phyloP scores from a whole-genome alignment of 2,329 filamentous ascomycete genomes.

The Zymoseptoria brevis region DNA sequence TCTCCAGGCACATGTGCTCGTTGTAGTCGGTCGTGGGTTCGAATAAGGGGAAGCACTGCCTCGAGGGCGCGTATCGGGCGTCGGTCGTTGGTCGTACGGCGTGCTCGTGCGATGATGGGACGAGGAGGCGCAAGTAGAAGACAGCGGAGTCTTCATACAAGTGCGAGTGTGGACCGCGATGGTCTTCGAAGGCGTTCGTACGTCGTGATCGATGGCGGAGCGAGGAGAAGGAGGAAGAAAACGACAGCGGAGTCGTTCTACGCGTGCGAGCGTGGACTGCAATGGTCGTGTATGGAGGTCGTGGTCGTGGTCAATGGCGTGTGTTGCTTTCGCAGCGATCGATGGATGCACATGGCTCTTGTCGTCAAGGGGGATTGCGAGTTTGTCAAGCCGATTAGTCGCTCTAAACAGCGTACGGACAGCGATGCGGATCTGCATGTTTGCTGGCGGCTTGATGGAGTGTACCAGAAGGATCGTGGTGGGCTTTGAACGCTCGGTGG shows the following conservation, averaged over 20 bases:
- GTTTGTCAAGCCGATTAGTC: neutral
- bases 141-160: too few relatives aligned
- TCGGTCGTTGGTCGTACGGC: too few relatives aligned
- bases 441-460: too few relatives aligned
- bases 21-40: neutral
- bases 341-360: neutral
- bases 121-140: neutral
- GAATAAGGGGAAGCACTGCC: neutral
- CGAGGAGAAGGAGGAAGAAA: neutral
- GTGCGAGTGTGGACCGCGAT: neutral
- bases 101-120: neutral
- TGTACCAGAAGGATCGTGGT: too few relatives aligned
- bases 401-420: too few relatives aligned
- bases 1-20: neutral
- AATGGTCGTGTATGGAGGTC: neutral
- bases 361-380: neutral
- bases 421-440: too few relatives aligned
- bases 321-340: neutral
- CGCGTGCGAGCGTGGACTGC: neutral
- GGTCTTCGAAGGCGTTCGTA: neutral
- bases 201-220: too few relatives aligned
- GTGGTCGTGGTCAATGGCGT: neutral
- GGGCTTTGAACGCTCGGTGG: too few relatives aligned
- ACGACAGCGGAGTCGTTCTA: too few relatives aligned
- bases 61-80: neutral